Conservation (phyloP, 2,329 filamentous ascomycete genomes). For the Xylariaceae sp. region DNA sequence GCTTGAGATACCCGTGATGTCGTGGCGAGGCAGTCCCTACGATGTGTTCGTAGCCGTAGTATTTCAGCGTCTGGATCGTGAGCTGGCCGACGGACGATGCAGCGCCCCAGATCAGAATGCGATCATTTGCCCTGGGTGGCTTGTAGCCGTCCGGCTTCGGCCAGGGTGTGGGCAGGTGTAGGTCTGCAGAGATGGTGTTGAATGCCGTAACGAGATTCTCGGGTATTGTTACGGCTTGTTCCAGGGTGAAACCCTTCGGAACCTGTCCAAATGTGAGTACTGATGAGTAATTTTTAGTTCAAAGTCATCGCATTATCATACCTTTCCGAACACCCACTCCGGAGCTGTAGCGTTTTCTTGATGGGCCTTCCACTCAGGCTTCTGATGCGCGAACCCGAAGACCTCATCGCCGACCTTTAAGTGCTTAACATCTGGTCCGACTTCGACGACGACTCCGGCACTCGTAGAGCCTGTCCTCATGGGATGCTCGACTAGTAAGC, state of each 20-base stretch:
- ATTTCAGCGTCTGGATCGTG: slow-evolving; percentile 45
- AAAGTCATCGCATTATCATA: slow-evolving; percentile 12
- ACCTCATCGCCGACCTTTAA: slow-evolving; percentile 53
- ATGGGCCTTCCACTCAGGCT: slow-evolving; percentile 45
- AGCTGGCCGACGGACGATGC: slow-evolving; percentile 50
- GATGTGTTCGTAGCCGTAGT: slow-evolving; percentile 51
- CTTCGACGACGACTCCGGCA: slow-evolving; percentile 50
- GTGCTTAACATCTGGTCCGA: slow-evolving; percentile 41
- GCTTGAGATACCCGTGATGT: slow-evolving; percentile 42
- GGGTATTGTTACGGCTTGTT: slow-evolving; percentile 41
- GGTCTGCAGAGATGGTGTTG: slow-evolving; percentile 48
- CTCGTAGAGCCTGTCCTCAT: slow-evolving; percentile 48
- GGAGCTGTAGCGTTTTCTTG: slow-evolving; percentile 54
- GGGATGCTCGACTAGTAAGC: slow-evolving; percentile 48
- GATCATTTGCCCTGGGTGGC: slow-evolving; percentile 33
- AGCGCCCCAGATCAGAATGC: slow-evolving; percentile 50
- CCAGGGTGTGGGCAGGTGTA: slow-evolving; percentile 54
- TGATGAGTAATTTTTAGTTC: not conserved
- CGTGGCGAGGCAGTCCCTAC: slow-evolving; percentile 43
- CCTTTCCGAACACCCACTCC: slow-evolving; percentile 44
- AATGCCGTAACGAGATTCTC: slow-evolving; percentile 59
- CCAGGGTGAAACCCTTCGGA: slow-evolving; percentile 22
- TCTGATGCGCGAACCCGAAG: slow-evolving; percentile 50
- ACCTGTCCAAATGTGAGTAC: slow-evolving; percentile 13
- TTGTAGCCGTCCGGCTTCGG: slow-evolving; percentile 44